phyloP scores from a whole-genome alignment of 2,329 filamentous ascomycete species.

The Nannizzia gypsea region DNA sequence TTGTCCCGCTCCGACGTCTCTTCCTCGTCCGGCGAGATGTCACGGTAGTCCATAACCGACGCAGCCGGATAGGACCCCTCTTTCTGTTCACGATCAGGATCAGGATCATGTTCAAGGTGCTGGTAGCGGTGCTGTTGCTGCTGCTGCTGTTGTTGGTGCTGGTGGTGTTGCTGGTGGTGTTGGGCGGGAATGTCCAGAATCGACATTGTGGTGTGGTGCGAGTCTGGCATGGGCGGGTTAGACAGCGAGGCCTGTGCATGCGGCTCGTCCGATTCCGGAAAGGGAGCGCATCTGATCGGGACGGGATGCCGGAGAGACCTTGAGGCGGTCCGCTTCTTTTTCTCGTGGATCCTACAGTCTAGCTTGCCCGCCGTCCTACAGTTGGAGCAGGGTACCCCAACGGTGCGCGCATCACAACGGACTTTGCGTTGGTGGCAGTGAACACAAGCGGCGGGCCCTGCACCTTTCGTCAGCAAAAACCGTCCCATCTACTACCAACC shows the following conservation, averaged over 20 bases:
- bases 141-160: no score
- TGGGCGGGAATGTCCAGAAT: not conserved
- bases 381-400: conserved; percentile 40
- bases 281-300: conserved; percentile 35
- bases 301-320: conserved; percentile 34
- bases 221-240: not conserved
- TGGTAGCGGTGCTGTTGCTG: no score
- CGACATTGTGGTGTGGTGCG: conserved; percentile 1
- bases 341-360: conserved; percentile 40
- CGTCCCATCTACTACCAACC: not conserved
- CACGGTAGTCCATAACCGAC: conserved; percentile 12
- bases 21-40: conserved; percentile 26
- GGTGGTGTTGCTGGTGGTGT: no score
- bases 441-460: conserved; percentile 37
- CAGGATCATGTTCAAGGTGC: no score
- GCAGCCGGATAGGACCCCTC: not conserved
- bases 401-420: conserved; percentile 39
- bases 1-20: conserved; percentile 34
- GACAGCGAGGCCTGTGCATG: conserved; percentile 3
- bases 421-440: conserved; percentile 42
- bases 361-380: conserved; percentile 33
- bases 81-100: not conserved
- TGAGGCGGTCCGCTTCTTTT: conserved; percentile 37
- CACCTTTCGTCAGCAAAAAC: not conserved
- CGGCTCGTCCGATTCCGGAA: conserved; percentile 8